Conservation (phyloP, 2,329 filamentous ascomycete species). For the Bipolaris bicolor region DNA sequence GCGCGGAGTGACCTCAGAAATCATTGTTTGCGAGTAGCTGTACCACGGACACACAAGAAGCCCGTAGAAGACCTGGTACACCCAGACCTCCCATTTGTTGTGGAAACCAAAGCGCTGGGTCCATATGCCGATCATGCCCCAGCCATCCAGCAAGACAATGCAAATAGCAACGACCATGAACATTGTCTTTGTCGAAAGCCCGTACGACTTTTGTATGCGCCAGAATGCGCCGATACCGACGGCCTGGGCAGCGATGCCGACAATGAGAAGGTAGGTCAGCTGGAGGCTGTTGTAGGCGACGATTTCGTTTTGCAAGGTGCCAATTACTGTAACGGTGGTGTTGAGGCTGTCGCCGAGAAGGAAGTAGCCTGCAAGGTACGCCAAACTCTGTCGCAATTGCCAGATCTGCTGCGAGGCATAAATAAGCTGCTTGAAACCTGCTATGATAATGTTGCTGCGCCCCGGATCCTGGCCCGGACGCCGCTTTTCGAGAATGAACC, state of each 20-base stretch:
- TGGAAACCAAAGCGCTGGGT: constrained; percentile 61
- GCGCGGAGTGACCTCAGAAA: constrained; percentile 70
- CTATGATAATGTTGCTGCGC: constrained; percentile 60
- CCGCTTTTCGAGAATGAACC: constrained; percentile 70
- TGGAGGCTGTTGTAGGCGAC: constrained; percentile 69
- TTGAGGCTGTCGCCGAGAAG: constrained; percentile 73
- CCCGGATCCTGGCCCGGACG: constrained; percentile 64
- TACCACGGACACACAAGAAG: constrained; percentile 74
- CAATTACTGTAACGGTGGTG: constrained; percentile 72
- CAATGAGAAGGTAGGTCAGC: constrained; percentile 69
- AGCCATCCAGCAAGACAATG: constrained; percentile 66
- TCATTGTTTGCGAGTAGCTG: constrained; percentile 73
- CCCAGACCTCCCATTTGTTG: constrained; percentile 60
- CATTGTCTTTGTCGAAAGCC: constrained; percentile 70
- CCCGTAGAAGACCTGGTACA: constrained; percentile 63
- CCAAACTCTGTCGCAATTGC: constrained; percentile 68
- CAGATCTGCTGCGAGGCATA: constrained; percentile 66
- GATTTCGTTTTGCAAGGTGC: constrained; percentile 68
- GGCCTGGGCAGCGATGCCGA: constrained; percentile 68
- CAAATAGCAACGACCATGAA: constrained; percentile 68
- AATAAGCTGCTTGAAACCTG: constrained; percentile 64
- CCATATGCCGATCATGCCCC: constrained; percentile 67
- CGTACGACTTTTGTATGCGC: constrained; percentile 64
- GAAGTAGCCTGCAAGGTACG: constrained; percentile 69
- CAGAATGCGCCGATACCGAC: constrained; percentile 68